Evolutionary conservation across 2,329 filamentous ascomycete species (phyloP), one percentile per base, ranked within the genome.

Genomic region (Curvularia sp.): DNA sequence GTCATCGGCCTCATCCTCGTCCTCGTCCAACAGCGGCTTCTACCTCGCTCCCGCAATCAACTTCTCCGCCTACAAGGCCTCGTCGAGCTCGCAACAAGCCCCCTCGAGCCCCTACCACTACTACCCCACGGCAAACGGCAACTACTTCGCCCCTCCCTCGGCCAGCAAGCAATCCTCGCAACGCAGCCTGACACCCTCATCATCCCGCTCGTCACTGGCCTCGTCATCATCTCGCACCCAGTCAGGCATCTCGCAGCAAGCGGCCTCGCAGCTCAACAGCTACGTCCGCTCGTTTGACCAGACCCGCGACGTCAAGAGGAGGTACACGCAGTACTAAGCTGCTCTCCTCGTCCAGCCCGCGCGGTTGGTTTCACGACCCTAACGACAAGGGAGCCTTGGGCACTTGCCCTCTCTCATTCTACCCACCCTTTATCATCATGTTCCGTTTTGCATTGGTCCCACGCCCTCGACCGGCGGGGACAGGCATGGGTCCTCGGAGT

Each of bases 241-340:
- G 44, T 77, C 77, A 22, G 82, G 83, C 67, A 82, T 96, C 64
- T 93, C 92, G 3, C 88, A 91, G 64, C 89, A 90, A 77, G 89
- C 91, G 28, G 88, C 87, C 70, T 88, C 86, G 77, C 92, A 96
- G 76, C 85, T 97, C 35, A 88, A 89, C 73, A 89, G 90, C 66
- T 97, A 97, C 78, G 91, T 91, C 66, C 91, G 89, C 73, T 92
- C 90, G 2, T 97, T 97, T 75, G 93, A 97, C 78, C 90, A 93
- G 66, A 88, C 90, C 57, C 85, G 91, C 78, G 87, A 80, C 84
- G 70, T 76, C 54, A 80, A 80, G 72, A 77, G 80, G 67, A 71
- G 79, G 68, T 71, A 71, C 61, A 77, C 72, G 12, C 70, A 71
- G 57, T 74, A 73, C 65, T 74, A 63, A 56, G 39, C 50, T 26